Evolutionary conservation across 2,329 filamentous ascomycete genomes (phyloP).

Genomic region (Emergomyces pasteurianus): DNA sequence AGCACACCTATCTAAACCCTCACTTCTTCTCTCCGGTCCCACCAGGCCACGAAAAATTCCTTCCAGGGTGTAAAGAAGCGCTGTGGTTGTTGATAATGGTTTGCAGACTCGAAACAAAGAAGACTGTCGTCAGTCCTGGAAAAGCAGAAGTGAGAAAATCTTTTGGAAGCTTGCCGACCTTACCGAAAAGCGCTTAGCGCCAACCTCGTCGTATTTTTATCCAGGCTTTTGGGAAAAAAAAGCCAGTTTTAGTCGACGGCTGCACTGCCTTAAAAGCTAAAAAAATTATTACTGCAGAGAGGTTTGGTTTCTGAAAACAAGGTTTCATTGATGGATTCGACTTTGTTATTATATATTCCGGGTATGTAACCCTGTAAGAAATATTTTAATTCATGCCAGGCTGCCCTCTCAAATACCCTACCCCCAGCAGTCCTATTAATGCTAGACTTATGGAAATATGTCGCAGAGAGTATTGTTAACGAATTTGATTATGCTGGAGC

Average conservation of each 20-base stretch:
- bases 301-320: no score
- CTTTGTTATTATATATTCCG: no score
- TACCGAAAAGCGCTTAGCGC: slow-evolving; percentile 8
- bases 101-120: background rate
- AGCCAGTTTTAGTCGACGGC: background rate
- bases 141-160: slow-evolving; percentile 8
- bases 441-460: background rate
- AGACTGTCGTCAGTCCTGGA: background rate
- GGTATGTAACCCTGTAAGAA: no score
- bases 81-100: background rate
- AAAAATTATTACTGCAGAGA: no score
- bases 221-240: no score
- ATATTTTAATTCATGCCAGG: background rate
- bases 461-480: background rate
- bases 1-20: slow-evolving; percentile 9
- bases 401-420: background rate
- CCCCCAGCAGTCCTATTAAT: background rate
- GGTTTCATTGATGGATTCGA: background rate
- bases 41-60: slow-evolving; percentile 7
- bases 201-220: no score
- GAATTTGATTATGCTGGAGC: slow-evolving; percentile 2
- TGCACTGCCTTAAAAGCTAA: background rate
- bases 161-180: slow-evolving; percentile 8
- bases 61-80: slow-evolving; percentile 1
- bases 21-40: slow-evolving; percentile 11